A percentile compares a stretch with the other conserved stretches of the same genome.
Conservation (phyloP, 1,284 basidiomycete species). For the Pterulicium gracile region DNA sequence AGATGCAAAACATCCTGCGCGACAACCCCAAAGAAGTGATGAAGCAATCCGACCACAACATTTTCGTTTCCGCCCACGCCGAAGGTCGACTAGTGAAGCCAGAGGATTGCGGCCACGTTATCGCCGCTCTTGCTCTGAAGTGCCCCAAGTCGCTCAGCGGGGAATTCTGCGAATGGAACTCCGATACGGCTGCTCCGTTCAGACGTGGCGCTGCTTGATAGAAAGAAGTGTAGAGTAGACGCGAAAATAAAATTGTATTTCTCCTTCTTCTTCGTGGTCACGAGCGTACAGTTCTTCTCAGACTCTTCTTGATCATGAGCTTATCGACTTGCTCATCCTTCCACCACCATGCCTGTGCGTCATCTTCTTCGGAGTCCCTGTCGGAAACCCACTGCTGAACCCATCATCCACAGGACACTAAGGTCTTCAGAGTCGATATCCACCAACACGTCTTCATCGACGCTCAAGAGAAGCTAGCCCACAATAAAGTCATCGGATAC, state of each 20-base stretch:
- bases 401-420: too few relatives aligned
- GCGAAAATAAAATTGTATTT: too few relatives aligned
- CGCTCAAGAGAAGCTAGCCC: conserved; percentile 30
- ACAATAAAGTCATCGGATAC: conserved; percentile 42
- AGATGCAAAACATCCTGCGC: conserved; percentile 66
- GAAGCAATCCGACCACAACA: conserved; percentile 36
- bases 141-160: conserved; percentile 56
- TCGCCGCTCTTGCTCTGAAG: conserved; percentile 52
- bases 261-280: too few relatives aligned
- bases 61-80: conserved; percentile 49
- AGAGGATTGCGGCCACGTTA: conserved; percentile 63
- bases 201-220: too few relatives aligned
- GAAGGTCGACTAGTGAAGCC: conserved; percentile 62
- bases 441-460: conserved; percentile 64
- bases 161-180: conserved; percentile 66
- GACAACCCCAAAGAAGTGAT: conserved; percentile 36
- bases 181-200: conserved; percentile 48
- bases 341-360: too few relatives aligned
- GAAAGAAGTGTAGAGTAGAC: too few relatives aligned
- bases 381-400: too few relatives aligned
- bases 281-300: too few relatives aligned
- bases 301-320: too few relatives aligned
- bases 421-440: conserved; percentile 58
- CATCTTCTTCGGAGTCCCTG: too few relatives aligned
- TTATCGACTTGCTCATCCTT: too few relatives aligned